These are phyloP conservation scores for Seiridium cupressi DNA, from an alignment of 2,329 filamentous ascomycete species.

Conservation along the genomic window DNA sequence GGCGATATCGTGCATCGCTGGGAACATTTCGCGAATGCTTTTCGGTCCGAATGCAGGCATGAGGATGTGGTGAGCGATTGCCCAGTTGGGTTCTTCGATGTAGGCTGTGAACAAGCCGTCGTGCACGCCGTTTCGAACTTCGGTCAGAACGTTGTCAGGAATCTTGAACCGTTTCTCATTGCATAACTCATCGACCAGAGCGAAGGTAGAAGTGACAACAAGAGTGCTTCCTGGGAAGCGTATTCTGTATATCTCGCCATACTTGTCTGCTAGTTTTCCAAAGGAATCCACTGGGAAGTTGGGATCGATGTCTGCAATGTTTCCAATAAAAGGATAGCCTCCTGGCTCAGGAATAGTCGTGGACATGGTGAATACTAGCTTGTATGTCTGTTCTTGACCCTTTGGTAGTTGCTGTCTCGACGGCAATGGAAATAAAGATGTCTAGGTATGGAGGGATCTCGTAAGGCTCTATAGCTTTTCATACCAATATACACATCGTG, in stretches of 20 bases:
- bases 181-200: slow-evolving; percentile 59
- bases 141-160: slow-evolving; percentile 40
- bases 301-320: slow-evolving; percentile 8
- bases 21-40: slow-evolving; percentile 51
- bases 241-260: slow-evolving; percentile 9
- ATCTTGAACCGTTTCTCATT: slow-evolving; percentile 61
- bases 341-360: slow-evolving; percentile 5
- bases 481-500: too few species aligned
- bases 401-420: too few species aligned
- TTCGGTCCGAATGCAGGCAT: slow-evolving; percentile 53
- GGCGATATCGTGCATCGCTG: slow-evolving; percentile 50
- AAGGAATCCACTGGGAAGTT: background rate
- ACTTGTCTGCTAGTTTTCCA: slow-evolving; percentile 4
- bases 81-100: slow-evolving; percentile 41
- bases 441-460: too few species aligned
- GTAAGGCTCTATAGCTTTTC: too few species aligned
- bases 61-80: slow-evolving; percentile 50
- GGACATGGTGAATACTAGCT: too few species aligned
- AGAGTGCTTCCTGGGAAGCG: background rate
- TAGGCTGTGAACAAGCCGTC: slow-evolving; percentile 20
- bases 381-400: too few species aligned
- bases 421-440: too few species aligned
- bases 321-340: slow-evolving; percentile 9
- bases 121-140: slow-evolving; percentile 53
- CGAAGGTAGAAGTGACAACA: slow-evolving; percentile 37